Percentiles rank a stretch among this genome's conserved stretches.
Evolutionary conservation across 805 yeast genomes (phyloP).

Genomic region (Hanseniaspora pseudoguilliermondii): DNA sequence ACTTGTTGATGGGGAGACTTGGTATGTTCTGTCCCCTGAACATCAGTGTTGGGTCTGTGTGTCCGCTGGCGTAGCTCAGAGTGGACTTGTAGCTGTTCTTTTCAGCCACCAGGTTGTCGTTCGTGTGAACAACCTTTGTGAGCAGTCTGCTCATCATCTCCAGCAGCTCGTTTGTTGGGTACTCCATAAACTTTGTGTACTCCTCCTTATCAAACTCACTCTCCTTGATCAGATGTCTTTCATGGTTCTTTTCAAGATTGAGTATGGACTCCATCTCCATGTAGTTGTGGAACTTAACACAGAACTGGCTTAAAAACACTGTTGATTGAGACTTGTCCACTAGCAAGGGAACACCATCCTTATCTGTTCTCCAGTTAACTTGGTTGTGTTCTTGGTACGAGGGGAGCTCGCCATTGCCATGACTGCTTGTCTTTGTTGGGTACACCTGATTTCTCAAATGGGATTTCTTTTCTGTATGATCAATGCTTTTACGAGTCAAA

Average conservation of each 20-base stretch:
- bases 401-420: not conserved
- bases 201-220: slow-evolving; percentile 13
- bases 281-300: not conserved
- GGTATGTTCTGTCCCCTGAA: slow-evolving; percentile 95
- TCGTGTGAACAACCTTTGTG: slow-evolving; percentile 79
- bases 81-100: not conserved
- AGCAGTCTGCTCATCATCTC: slow-evolving; percentile 75
- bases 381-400: not conserved
- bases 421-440: not conserved
- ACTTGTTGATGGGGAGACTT: slow-evolving; percentile 83
- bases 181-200: slow-evolving; percentile 29
- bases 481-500: not conserved
- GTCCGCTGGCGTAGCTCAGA: slow-evolving; percentile 12
- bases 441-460: not conserved
- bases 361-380: not conserved
- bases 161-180: slow-evolving; percentile 68
- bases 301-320: not conserved
- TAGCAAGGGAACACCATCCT: slow-evolving; percentile 13
- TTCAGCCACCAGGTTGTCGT: slow-evolving; percentile 55
- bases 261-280: not conserved
- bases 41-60: slow-evolving; percentile 53
- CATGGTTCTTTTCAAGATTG: slow-evolving; percentile 7
- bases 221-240: not conserved
- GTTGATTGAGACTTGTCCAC: slow-evolving; percentile 2
- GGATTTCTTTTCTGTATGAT: not conserved